These are phyloP conservation scores for Aspergillus sp. DNA, from an alignment of 2,329 filamentous ascomycete genomes.

Conservation along the genomic window DNA sequence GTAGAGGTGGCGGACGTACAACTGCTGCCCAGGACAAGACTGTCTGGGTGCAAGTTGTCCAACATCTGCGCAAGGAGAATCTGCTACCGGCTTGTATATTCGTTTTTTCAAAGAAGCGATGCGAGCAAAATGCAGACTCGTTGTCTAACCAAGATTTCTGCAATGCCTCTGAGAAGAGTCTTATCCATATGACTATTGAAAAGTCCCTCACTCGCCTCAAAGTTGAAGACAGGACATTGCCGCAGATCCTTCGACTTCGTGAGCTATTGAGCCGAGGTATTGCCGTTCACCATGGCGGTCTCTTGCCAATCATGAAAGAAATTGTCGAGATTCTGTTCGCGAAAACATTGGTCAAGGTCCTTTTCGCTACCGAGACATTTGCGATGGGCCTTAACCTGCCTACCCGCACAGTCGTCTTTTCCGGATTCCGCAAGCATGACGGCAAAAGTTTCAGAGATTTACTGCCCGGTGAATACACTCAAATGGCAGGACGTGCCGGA, in stretches of 20 bases:
- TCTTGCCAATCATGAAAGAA: slow-evolving; percentile 96
- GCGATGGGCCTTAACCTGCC: slow-evolving; percentile 97
- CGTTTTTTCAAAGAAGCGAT: slow-evolving; percentile 97
- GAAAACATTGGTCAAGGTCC: slow-evolving; percentile 89
- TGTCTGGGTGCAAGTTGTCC: slow-evolving; percentile 93
- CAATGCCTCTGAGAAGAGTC: slow-evolving; percentile 89
- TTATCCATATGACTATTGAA: slow-evolving; percentile 96
- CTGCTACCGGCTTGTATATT: slow-evolving; percentile 94
- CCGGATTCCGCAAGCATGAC: slow-evolving; percentile 94
- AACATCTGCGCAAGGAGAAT: slow-evolving; percentile 82
- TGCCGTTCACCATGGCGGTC: slow-evolving; percentile 91
- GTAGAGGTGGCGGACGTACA: slow-evolving; percentile 79
- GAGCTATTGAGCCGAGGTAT: slow-evolving; percentile 86
- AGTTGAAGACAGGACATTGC: slow-evolving; percentile 83
- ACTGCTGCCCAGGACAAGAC: slow-evolving; percentile 94
- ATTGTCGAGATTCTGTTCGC: slow-evolving; percentile 96
- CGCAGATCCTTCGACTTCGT: slow-evolving; percentile 83
- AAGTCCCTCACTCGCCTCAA: slow-evolving; percentile 90
- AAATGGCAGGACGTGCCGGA: slow-evolving; percentile 95
- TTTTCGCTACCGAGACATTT: slow-evolving; percentile 98
- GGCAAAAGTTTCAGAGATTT: slow-evolving; percentile 89
- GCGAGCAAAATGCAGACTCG: slow-evolving; percentile 95
- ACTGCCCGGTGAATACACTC: slow-evolving; percentile 92
- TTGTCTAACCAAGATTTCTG: slow-evolving; percentile 94
- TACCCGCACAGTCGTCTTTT: slow-evolving; percentile 95